These are phyloP conservation scores for Fusarium dlaminii DNA, from an alignment of 2,329 filamentous ascomycete genomes.

Conservation along the genomic window DNA sequence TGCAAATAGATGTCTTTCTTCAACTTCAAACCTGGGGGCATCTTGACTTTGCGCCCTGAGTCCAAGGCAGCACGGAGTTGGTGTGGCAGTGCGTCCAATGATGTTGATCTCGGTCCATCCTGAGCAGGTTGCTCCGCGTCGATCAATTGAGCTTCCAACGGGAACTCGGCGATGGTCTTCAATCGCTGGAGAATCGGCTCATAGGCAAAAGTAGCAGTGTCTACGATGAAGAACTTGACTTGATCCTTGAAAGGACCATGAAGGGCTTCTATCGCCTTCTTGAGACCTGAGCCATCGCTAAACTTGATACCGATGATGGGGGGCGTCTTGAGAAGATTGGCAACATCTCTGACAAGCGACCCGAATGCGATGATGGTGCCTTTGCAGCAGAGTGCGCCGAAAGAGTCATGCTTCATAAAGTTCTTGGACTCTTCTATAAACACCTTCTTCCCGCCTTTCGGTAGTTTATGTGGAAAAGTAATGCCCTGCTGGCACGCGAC, in stretches of 20 bases:
- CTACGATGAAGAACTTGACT: conserved; percentile 65
- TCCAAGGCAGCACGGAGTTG: background rate
- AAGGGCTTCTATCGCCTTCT: conserved; percentile 58
- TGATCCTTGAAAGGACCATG: conserved; percentile 31
- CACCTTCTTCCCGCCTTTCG: conserved; percentile 47
- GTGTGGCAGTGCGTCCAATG: background rate
- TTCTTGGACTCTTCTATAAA: conserved; percentile 58
- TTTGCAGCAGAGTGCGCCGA: conserved; percentile 67
- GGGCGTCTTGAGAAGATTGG: conserved; percentile 53
- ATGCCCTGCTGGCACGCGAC: conserved; percentile 57
- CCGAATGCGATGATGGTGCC: conserved; percentile 68
- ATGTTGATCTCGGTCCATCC: conserved; percentile 7
- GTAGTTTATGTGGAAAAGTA: conserved; percentile 49
- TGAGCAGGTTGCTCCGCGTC: conserved; percentile 23
- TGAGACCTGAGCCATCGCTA: conserved; percentile 55
- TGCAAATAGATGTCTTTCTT: conserved; percentile 41
- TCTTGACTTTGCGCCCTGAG: background rate
- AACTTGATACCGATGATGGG: conserved; percentile 64
- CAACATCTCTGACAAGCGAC: conserved; percentile 61
- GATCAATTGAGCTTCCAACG: conserved; percentile 65
- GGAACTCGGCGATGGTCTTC: conserved; percentile 63
- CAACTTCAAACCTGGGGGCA: conserved; percentile 20
- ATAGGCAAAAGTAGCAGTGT: conserved; percentile 74
- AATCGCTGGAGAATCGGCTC: conserved; percentile 72
- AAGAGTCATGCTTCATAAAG: conserved; percentile 67